Evolutionary conservation across 164 flowering plant species (phyloP).

Genomic region (Sextonia rubra): DNA sequence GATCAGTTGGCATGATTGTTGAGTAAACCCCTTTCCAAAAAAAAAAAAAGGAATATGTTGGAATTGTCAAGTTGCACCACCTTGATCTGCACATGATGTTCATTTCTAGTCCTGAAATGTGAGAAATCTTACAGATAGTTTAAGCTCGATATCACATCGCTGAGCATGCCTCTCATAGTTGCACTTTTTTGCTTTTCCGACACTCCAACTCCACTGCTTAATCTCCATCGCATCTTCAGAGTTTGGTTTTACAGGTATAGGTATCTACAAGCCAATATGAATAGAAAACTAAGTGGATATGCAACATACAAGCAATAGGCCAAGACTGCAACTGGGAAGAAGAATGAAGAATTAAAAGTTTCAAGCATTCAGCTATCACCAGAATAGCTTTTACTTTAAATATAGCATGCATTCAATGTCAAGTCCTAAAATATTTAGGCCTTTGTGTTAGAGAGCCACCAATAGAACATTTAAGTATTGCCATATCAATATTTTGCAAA

Average conservation of each 20-base stretch:
- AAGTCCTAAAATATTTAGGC: no score
- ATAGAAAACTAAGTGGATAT: neutral
- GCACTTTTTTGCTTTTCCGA: slow-evolving; percentile 63
- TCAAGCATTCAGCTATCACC: neutral
- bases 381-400: no score
- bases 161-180: slow-evolving; percentile 82
- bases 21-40: neutral
- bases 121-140: slow-evolving; percentile 63
- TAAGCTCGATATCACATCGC: slow-evolving; percentile 85
- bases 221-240: slow-evolving; percentile 56
- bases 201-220: slow-evolving; percentile 65
- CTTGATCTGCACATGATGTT: neutral
- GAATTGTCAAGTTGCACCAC: neutral
- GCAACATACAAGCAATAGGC: neutral
- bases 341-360: neutral
- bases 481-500: no score
- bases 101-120: neutral
- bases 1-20: no score
- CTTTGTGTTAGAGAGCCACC: no score
- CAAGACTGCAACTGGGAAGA: neutral
- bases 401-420: no score
- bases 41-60: neutral
- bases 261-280: slow-evolving; percentile 39
- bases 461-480: neutral
- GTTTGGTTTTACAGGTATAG: slow-evolving; percentile 58